Percentiles rank a stretch among this genome's conserved stretches.
phyloP scores from a whole-genome alignment of 805 yeast species.

The Torulaspora franciscae region DNA sequence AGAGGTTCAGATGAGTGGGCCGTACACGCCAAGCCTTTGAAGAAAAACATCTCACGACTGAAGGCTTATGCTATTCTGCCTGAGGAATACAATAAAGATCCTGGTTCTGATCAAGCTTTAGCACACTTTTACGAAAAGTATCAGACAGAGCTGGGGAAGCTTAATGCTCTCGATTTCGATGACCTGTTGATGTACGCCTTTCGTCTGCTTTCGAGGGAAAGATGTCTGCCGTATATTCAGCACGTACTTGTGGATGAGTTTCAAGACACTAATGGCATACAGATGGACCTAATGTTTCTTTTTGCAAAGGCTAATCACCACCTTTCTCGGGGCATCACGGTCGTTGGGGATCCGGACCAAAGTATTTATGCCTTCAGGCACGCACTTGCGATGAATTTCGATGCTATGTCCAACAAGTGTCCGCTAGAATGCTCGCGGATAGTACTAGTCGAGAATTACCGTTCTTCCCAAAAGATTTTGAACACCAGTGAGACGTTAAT shows the following conservation, averaged over 20 bases:
- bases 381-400: slow-evolving; percentile 67
- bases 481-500: slow-evolving; percentile 60
- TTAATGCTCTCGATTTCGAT: slow-evolving; percentile 69
- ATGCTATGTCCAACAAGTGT: slow-evolving; percentile 44
- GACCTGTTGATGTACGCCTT: slow-evolving; percentile 62
- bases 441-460: slow-evolving; percentile 63
- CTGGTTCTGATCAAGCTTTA: slow-evolving; percentile 33
- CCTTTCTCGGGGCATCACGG: slow-evolving; percentile 56
- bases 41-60: slow-evolving; percentile 47
- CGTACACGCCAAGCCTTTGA: slow-evolving; percentile 40
- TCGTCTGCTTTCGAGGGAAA: slow-evolving; percentile 41
- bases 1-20: slow-evolving; percentile 34
- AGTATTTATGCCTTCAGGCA: slow-evolving; percentile 85
- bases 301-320: slow-evolving; percentile 42
- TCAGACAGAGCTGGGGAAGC: slow-evolving; percentile 43
- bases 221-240: slow-evolving; percentile 46
- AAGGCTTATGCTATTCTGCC: slow-evolving; percentile 51
- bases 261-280: slow-evolving; percentile 83
- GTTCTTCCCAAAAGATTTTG: slow-evolving; percentile 70
- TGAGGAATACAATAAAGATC: slow-evolving; percentile 35
- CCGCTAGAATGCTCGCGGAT: slow-evolving; percentile 37
- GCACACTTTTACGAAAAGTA: slow-evolving; percentile 47
- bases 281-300: slow-evolving; percentile 59
- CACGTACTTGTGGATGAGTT: slow-evolving; percentile 91
- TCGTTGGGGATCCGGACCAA: slow-evolving; percentile 97